These are phyloP conservation scores for Chamaecrista fasciculata DNA, from an alignment of 306 rosid genomes.

Conservation along the genomic window DNA sequence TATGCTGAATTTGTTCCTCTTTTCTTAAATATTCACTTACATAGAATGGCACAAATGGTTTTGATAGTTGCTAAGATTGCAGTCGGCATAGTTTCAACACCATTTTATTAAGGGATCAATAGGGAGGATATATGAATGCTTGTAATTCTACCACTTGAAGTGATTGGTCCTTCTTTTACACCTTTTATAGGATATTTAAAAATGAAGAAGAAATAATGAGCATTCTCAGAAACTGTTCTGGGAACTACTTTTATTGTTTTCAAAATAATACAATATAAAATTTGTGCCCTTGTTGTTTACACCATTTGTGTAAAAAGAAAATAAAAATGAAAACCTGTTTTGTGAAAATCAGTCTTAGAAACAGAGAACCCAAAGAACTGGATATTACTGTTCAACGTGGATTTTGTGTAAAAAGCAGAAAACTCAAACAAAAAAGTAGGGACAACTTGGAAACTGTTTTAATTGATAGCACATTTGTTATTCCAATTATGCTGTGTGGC, in stretches of 20 bases:
- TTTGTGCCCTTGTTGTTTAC: not conserved
- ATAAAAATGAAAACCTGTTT: not conserved
- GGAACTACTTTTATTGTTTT: too few species aligned
- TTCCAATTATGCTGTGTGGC: too few species aligned
- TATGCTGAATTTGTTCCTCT: conserved; percentile 24
- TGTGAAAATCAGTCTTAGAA: not conserved
- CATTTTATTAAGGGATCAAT: conserved; percentile 3
- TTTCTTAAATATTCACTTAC: not conserved
- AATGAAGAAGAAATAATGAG: not conserved
- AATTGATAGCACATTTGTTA: too few species aligned
- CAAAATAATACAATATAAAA: too few species aligned
- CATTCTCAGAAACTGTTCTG: not conserved
- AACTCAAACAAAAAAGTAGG: too few species aligned
- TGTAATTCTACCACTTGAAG: conserved; percentile 13
- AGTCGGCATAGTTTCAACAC: not conserved
- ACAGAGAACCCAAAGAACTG: not conserved
- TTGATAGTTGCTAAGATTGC: not conserved
- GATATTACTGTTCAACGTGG: too few species aligned
- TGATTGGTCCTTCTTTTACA: not conserved
- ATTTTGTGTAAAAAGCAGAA: too few species aligned
- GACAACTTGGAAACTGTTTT: too few species aligned
- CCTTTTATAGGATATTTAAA: not conserved
- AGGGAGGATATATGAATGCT: conserved; percentile 21
- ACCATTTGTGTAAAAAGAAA: not conserved
- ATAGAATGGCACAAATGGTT: not conserved